phyloP scores from a whole-genome alignment of 139 green algal genomes.

The Haematococcus sp. region DNA sequence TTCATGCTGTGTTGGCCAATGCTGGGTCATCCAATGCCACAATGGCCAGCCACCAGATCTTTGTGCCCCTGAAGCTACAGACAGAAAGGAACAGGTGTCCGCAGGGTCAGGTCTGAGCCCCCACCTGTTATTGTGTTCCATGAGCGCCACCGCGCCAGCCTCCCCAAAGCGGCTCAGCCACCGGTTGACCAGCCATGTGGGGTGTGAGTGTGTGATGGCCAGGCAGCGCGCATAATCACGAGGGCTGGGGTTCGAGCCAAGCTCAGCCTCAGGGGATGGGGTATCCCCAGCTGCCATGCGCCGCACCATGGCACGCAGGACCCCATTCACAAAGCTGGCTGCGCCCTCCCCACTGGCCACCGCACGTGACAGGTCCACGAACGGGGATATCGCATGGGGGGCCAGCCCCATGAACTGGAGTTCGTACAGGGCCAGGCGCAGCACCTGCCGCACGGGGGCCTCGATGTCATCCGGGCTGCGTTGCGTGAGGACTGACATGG shows the following conservation, averaged over 20 bases:
- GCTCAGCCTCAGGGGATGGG: slow-evolving; percentile 9
- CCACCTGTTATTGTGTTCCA: slow-evolving; percentile 74
- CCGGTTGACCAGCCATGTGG: slow-evolving; percentile 73
- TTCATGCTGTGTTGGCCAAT: too few species aligned
- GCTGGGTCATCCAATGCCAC: too few species aligned
- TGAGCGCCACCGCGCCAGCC: slow-evolving; percentile 43
- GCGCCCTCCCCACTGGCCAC: not conserved
- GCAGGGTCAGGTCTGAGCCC: not conserved
- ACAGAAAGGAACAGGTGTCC: too few species aligned
- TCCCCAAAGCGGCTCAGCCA: slow-evolving; percentile 67
- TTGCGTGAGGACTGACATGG: slow-evolving; percentile 27
- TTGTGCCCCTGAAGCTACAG: too few species aligned
- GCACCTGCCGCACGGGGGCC: slow-evolving; percentile 29
- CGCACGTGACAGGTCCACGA: slow-evolving; percentile 64
- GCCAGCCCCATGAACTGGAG: slow-evolving; percentile 49
- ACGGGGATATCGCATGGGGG: slow-evolving; percentile 56
- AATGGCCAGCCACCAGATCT: too few species aligned
- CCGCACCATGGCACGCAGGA: not conserved
- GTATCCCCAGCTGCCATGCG: not conserved
- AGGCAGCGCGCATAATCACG: slow-evolving; percentile 3
- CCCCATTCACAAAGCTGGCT: not conserved
- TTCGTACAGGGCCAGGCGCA: slow-evolving; percentile 76
- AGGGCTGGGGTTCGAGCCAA: not conserved
- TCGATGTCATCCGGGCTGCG: slow-evolving; percentile 12
- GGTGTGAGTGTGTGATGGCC: slow-evolving; percentile 48